Evolutionary conservation across 2,329 filamentous ascomycete genomes (phyloP).

Genomic region (Aspergillus sp.): DNA sequence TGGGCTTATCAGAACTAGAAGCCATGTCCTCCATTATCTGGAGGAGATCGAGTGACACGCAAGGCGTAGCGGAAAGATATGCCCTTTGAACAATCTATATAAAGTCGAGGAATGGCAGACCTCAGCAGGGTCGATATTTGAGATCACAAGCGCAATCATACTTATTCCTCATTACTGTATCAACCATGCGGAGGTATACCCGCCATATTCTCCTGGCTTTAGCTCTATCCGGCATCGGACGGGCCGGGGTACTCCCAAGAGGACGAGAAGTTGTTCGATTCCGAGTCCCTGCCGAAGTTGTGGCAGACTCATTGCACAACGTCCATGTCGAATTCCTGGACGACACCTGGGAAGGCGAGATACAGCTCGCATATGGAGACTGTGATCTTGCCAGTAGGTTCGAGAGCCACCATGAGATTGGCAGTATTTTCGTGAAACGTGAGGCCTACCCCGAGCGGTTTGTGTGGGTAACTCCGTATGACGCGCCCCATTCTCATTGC

Average conservation of each 20-base stretch:
- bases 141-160: neutral
- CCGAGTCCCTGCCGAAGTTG: conserved; percentile 32
- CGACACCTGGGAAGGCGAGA: conserved; percentile 41
- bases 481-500: conserved; percentile 29
- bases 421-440: conserved; percentile 37
- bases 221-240: neutral
- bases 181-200: neutral
- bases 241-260: neutral
- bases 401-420: conserved; percentile 46
- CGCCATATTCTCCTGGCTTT: neutral
- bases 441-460: conserved; percentile 44
- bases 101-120: neutral
- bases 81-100: too few species aligned
- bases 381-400: conserved; percentile 36
- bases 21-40: neutral
- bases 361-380: conserved; percentile 46
- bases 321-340: conserved; percentile 44
- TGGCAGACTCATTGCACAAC: conserved; percentile 47
- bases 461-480: conserved; percentile 34
- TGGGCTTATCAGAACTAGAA: neutral
- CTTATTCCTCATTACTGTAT: neutral
- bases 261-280: conserved; percentile 18
- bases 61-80: too few species aligned
- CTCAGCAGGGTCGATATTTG: neutral
- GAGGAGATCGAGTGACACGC: too few species aligned